A percentile compares a stretch with the other conserved stretches of the same genome.
Evolutionary conservation across 192 early-diverging fungal genomes (phyloP).

Genomic region (Coemansia sp.): DNA sequence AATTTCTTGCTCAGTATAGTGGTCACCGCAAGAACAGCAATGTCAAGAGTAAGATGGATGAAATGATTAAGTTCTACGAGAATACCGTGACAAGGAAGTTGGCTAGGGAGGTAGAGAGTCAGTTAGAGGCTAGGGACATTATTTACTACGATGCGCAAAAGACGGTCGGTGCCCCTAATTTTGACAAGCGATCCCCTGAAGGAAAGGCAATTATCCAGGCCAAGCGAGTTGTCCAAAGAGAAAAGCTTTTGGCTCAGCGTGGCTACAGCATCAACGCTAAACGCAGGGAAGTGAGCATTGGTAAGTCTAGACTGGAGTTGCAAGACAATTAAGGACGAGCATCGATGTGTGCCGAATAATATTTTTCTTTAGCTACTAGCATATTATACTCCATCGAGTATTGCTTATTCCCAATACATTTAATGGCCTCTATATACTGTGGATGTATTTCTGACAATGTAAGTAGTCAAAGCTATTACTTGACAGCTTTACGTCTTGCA

Average conservation of each 20-base stretch:
- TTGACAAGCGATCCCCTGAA: conserved; percentile 4
- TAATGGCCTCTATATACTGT: not conserved
- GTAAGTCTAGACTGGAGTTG: not conserved
- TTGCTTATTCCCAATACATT: not conserved
- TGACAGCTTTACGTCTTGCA: not conserved
- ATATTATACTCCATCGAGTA: not conserved
- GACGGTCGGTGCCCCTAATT: not conserved
- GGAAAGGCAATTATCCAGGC: conserved; percentile 1
- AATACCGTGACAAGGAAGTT: not conserved
- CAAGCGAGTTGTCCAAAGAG: not conserved
- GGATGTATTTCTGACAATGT: too few relatives aligned
- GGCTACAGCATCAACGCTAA: not conserved
- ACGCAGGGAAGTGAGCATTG: not conserved
- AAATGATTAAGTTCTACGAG: not conserved
- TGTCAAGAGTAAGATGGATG: not conserved
- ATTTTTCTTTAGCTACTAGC: not conserved
- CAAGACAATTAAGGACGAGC: not conserved
- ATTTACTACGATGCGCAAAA: not conserved
- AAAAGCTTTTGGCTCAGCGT: conserved; percentile 3
- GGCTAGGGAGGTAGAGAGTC: not conserved
- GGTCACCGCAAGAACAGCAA: not conserved
- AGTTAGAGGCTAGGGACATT: not conserved
- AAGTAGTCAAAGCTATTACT: not conserved
- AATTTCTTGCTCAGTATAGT: not conserved
- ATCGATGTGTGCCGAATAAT: not conserved